Evolutionary conservation across 768 basidiomycete species (phyloP).

Genomic region (Galerina sulciceps): DNA sequence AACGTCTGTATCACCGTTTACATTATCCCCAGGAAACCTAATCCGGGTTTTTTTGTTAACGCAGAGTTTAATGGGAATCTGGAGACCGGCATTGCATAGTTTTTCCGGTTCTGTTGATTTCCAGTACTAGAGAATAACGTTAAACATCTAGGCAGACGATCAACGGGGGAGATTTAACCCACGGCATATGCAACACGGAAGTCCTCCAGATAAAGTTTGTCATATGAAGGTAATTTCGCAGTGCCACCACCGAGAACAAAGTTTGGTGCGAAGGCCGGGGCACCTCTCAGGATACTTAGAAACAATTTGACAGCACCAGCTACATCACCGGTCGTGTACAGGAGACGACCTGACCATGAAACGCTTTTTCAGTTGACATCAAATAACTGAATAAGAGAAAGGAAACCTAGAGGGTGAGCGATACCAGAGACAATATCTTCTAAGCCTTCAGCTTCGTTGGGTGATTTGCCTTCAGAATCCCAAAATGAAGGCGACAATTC

Average conservation of each 20-base stretch:
- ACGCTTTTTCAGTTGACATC: neutral
- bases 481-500: slow-evolving; percentile 80
- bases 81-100: slow-evolving; percentile 46
- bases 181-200: slow-evolving; percentile 87
- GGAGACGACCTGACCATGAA: slow-evolving; percentile 64
- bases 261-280: slow-evolving; percentile 23
- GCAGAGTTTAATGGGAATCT: slow-evolving; percentile 72
- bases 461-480: slow-evolving; percentile 64
- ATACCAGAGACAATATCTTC: slow-evolving; percentile 72
- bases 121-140: slow-evolving; percentile 63
- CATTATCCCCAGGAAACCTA: slow-evolving; percentile 56
- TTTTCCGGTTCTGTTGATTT: slow-evolving; percentile 57
- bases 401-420: slow-evolving; percentile 76
- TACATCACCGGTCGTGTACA: slow-evolving; percentile 91
- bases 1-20: slow-evolving; percentile 42
- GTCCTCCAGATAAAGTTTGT: slow-evolving; percentile 83
- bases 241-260: slow-evolving; percentile 16
- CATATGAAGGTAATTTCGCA: slow-evolving; percentile 42
- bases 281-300: slow-evolving; percentile 66
- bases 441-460: slow-evolving; percentile 47
- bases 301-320: slow-evolving; percentile 79
- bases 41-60: slow-evolving; percentile 58
- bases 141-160: no score
- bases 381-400: neutral
- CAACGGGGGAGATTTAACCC: slow-evolving; percentile 20